Percentiles rank a stretch among this genome's conserved stretches.
Conservation (phyloP, 352 stramenopile genomes). For the Thraustotheca clavata region DNA sequence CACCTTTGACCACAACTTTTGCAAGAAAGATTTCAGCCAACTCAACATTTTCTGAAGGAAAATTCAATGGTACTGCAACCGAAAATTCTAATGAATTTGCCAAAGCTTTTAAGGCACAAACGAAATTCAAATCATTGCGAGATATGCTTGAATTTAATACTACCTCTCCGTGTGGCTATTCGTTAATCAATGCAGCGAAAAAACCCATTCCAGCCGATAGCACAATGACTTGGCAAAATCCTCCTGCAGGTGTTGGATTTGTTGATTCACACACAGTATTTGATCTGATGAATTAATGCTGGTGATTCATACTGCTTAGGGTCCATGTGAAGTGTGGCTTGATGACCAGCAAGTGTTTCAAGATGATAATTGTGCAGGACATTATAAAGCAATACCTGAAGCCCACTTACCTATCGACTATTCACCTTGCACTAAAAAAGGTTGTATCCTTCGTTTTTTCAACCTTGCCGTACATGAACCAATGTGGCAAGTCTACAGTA, state of each 20-base stretch:
- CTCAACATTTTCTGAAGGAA: constrained; percentile 43
- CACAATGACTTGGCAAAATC: constrained; percentile 23
- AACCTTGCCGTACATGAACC: constrained; percentile 30
- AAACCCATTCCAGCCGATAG: constrained; percentile 27
- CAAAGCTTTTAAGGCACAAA: constrained; percentile 26
- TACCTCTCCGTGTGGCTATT: constrained; percentile 29
- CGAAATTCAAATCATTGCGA: constrained; percentile 36
- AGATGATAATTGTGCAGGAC: constrained; percentile 37
- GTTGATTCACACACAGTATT: constrained; percentile 29
- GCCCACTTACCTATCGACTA: constrained; percentile 38
- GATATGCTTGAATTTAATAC: constrained; percentile 32
- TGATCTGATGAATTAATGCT: not conserved
- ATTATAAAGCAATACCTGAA: constrained; percentile 27
- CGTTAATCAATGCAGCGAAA: constrained; percentile 23
- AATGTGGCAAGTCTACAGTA: constrained; percentile 36
- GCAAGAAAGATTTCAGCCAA: no score
- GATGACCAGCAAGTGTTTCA: constrained; percentile 33
- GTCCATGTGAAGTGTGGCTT: constrained; percentile 52
- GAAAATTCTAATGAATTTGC: constrained; percentile 40
- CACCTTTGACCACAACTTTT: no score
- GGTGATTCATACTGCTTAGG: constrained; percentile 15
- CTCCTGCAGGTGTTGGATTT: not conserved
- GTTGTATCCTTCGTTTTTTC: constrained; percentile 40
- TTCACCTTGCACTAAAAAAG: constrained; percentile 30
- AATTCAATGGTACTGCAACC: constrained; percentile 42